These are phyloP conservation scores for Begonia fuchsioides DNA, from an alignment of 306 rosid genomes.

Conservation along the genomic window DNA sequence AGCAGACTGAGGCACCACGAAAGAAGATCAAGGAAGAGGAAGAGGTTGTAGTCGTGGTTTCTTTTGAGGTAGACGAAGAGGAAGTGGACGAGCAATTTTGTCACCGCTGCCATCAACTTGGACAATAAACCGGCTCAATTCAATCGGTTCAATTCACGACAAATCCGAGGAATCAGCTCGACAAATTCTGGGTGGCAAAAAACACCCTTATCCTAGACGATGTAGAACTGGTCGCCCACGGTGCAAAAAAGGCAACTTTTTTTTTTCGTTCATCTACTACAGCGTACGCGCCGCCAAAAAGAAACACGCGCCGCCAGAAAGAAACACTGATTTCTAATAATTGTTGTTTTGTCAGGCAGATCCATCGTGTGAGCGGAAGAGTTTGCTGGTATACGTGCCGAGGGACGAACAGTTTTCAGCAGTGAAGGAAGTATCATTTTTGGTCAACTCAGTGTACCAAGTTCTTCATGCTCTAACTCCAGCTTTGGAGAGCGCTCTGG, in stretches of 20 bases:
- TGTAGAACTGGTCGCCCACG: slow-evolving; percentile 23
- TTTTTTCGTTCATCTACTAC: too few species aligned
- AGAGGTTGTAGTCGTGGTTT: too few species aligned
- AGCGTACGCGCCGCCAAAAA: too few species aligned
- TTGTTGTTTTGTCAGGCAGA: slow-evolving; percentile 10
- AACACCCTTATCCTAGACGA: slow-evolving; percentile 17
- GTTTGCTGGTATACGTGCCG: slow-evolving; percentile 18
- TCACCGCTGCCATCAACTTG: too few species aligned
- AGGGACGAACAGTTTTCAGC: slow-evolving; percentile 33
- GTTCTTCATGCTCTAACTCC: slow-evolving; percentile 21
- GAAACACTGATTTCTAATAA: too few species aligned
- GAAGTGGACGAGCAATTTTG: too few species aligned
- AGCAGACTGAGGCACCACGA: too few species aligned
- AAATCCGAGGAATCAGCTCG: slow-evolving; percentile 6
- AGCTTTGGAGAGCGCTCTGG: slow-evolving; percentile 2
- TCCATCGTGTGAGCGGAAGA: slow-evolving; percentile 20
- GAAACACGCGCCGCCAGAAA: too few species aligned
- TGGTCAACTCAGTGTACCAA: slow-evolving; percentile 7
- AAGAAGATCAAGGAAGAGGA: too few species aligned
- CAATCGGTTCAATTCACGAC: too few species aligned
- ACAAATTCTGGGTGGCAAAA: slow-evolving; percentile 14
- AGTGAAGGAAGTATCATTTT: slow-evolving; percentile 14
- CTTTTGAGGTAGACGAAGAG: too few species aligned
- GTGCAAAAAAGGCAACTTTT: slow-evolving; percentile 4
- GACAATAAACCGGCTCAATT: too few species aligned